Evolutionary conservation across 2,329 filamentous ascomycete genomes (phyloP).

Genomic region (Dryadomyces quercus-mongolicae): DNA sequence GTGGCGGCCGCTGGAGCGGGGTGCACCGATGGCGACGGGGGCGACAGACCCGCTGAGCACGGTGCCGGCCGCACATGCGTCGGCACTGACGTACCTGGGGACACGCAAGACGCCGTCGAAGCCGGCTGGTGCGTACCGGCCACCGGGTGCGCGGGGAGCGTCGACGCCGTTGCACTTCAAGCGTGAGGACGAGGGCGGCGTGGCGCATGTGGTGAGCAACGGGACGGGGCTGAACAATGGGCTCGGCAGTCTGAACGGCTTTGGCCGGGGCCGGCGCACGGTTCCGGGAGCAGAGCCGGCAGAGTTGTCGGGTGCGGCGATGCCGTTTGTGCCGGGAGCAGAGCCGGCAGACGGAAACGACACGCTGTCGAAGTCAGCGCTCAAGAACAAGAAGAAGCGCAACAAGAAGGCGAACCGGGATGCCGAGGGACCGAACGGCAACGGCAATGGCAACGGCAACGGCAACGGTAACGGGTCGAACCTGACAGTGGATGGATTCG

Average conservation of each 20-base stretch:
- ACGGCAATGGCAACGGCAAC: neutral
- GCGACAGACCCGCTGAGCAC: conserved; percentile 59
- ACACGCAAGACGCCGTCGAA: conserved; percentile 92
- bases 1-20: conserved; percentile 59
- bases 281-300: conserved; percentile 78
- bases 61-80: conserved; percentile 68
- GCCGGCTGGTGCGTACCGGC: conserved; percentile 91
- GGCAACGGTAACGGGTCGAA: neutral
- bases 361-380: conserved; percentile 66
- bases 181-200: conserved; percentile 92
- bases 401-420: conserved; percentile 85
- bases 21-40: conserved; percentile 29
- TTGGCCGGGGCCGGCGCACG: conserved; percentile 60
- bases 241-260: conserved; percentile 64
- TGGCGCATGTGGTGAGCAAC: conserved; percentile 67
- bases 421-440: conserved; percentile 25
- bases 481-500: neutral
- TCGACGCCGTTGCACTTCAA: conserved; percentile 90
- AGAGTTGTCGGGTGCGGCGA: conserved; percentile 56
- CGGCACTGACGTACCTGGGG: conserved; percentile 68
- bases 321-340: conserved; percentile 26
- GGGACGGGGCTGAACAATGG: conserved; percentile 46
- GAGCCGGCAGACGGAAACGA: conserved; percentile 56
- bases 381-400: conserved; percentile 98
- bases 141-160: conserved; percentile 81